Evolutionary conservation across 2,329 filamentous ascomycete species (phyloP).

Genomic region (Cercospora zeina): DNA sequence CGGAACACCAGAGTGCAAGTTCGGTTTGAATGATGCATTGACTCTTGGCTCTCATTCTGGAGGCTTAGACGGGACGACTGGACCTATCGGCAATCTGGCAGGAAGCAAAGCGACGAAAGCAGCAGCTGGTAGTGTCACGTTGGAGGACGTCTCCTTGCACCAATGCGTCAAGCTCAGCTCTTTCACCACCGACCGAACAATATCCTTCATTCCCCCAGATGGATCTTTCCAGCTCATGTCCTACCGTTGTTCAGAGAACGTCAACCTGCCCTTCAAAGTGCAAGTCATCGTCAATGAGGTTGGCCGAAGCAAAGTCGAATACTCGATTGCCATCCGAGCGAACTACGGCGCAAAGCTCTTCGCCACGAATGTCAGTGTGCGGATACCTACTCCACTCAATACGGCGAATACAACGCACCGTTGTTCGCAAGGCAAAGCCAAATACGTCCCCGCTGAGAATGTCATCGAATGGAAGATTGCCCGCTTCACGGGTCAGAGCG

Average conservation of each 20-base stretch:
- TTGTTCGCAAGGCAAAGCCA: slow-evolving; percentile 93
- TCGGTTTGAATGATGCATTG: slow-evolving; percentile 92
- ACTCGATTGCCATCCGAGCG: slow-evolving; percentile 94
- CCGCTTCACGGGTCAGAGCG: slow-evolving; percentile 95
- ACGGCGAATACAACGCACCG: slow-evolving; percentile 91
- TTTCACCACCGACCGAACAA: slow-evolving; percentile 94
- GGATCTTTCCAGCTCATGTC: slow-evolving; percentile 99
- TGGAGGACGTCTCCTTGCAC: slow-evolving; percentile 98
- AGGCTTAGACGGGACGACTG: slow-evolving; percentile 50
- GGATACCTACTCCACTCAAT: slow-evolving; percentile 93
- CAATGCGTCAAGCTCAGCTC: slow-evolving; percentile 97
- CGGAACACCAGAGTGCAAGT: slow-evolving; percentile 97
- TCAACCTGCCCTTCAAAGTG: slow-evolving; percentile 97
- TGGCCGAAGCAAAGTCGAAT: slow-evolving; percentile 95
- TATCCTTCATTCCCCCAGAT: slow-evolving; percentile 94
- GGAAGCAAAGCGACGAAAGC: slow-evolving; percentile 91
- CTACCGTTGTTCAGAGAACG: slow-evolving; percentile 96
- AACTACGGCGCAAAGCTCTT: slow-evolving; percentile 97
- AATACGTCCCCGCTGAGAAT: slow-evolving; percentile 97
- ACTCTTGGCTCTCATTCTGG: slow-evolving; percentile 68
- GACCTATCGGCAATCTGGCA: slow-evolving; percentile 72
- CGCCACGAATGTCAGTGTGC: slow-evolving; percentile 91
- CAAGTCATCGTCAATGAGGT: slow-evolving; percentile 98
- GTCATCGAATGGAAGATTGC: slow-evolving; percentile 99
- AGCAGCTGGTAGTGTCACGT: slow-evolving; percentile 88